Evolutionary conservation across 1,284 basidiomycete species (phyloP), one percentile per base, ranked within the genome.

Genomic region (Cryptococcus amylolentus): DNA sequence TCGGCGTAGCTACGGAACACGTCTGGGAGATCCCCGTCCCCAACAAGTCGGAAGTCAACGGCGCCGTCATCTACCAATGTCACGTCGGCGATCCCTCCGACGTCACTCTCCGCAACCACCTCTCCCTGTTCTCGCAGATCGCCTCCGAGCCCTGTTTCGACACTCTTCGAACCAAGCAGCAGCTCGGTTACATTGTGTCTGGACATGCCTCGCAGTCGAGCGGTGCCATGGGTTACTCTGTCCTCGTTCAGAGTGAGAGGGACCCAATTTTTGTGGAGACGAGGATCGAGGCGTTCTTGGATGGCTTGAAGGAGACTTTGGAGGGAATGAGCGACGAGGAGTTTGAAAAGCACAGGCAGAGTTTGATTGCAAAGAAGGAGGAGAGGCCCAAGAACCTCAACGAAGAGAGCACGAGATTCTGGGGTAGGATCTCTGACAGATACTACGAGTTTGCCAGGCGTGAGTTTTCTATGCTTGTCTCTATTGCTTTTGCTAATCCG

Each of bases 121-220:
- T 78, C 3, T 64, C 73, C 12, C 64, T 82, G 1, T 76, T 82
- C 23, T 82, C 82, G 0, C 91, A 92, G 68, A 88, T 96, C 58
- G 80, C 91, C 38, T 80, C 82, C 10, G 96, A 98, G 69, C 94
- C 95, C 0, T 84, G 88, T n/a, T 99, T 98, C 78, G 88, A 96
- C 70, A 81, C 88, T 39, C 83, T 99, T 42, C 86, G 96, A n/a
- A 98, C 95, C 2, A 87, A 93, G 74, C 92, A 98, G 74, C 96
- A 98, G 76, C 83, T 99, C 0, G 96, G 96, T 12, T 98, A 99
- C 73, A 82, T 95, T 49, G 91, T 92, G 42, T 83, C 80, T 49
- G 64, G 68, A 3, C 84, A 84, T 54, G 80, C 82, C 0, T 76
- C 80, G 39, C 84, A 82, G 81, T 71, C 79, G 27, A 79, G 82